These are phyloP conservation scores for Kuraishia borneana DNA, from an alignment of 805 yeast species.

Conservation along the genomic window DNA sequence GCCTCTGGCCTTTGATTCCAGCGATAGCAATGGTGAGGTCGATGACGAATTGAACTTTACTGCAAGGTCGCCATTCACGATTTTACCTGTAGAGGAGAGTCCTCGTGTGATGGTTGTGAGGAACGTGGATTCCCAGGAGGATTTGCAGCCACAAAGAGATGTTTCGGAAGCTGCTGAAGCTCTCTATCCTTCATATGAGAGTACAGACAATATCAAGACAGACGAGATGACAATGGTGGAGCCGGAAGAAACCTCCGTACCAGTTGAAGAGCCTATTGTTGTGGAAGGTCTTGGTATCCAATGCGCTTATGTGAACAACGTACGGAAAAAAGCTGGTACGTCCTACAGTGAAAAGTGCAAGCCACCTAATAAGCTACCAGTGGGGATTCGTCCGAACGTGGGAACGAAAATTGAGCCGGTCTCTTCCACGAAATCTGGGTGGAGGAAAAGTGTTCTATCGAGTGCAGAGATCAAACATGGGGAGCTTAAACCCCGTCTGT, in stretches of 20 bases:
- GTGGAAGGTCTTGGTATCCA: conserved; percentile 32
- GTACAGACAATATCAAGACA: conserved; percentile 5
- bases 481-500: conserved; percentile 48
- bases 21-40: conserved; percentile 9
- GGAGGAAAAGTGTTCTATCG: conserved; percentile 6
- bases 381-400: conserved; percentile 35
- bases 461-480: conserved; percentile 48
- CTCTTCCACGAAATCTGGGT: conserved; percentile 10
- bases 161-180: conserved; percentile 2
- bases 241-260: not conserved
- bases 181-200: conserved; percentile 2
- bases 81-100: conserved; percentile 11
- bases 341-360: conserved; percentile 37
- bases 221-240: not conserved
- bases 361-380: conserved; percentile 36
- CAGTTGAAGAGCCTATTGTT: too few relatives aligned
- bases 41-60: conserved; percentile 18
- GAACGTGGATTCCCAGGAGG: conserved; percentile 2
- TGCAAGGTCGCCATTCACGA: conserved; percentile 21
- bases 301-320: conserved; percentile 35
- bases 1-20: not conserved
- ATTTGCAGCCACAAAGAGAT: conserved; percentile 1
- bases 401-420: conserved; percentile 14
- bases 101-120: conserved; percentile 13
- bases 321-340: conserved; percentile 34